phyloP scores from a whole-genome alignment of 306 rosid genomes.

The Cotoneaster glaucophyllus region DNA sequence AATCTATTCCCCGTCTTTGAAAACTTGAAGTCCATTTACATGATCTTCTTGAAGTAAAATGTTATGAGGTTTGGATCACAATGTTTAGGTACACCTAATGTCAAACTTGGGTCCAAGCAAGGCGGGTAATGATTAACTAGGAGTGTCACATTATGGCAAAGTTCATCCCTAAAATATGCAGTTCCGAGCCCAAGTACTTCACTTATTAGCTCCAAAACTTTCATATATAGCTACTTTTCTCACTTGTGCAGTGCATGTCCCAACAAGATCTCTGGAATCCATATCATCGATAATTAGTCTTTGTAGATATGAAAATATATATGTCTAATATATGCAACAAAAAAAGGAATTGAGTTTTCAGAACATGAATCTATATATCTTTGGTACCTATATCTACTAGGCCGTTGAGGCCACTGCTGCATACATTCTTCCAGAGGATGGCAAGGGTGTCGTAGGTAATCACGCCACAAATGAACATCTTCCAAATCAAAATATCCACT shows the following conservation, averaged over 20 bases:
- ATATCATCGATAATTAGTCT: too few relatives aligned
- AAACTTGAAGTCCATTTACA: constrained; percentile 37
- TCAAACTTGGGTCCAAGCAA: neutral
- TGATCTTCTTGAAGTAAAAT: constrained; percentile 13
- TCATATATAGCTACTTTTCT: constrained; percentile 1
- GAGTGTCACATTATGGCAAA: too few relatives aligned
- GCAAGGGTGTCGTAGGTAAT: neutral
- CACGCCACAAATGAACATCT: neutral
- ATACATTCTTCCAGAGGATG: too few relatives aligned
- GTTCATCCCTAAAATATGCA: neutral
- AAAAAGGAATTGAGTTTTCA: too few relatives aligned
- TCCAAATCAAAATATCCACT: neutral
- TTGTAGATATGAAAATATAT: too few relatives aligned
- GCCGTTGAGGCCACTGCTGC: too few relatives aligned
- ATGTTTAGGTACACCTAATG: constrained; percentile 22
- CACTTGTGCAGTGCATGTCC: neutral
- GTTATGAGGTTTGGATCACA: constrained; percentile 15
- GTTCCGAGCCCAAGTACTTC: constrained; percentile 15
- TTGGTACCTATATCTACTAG: too few relatives aligned
- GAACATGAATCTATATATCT: too few relatives aligned
- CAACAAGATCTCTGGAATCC: too few relatives aligned
- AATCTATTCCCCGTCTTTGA: constrained; percentile 46
- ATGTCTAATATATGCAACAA: too few relatives aligned
- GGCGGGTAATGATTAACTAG: constrained; percentile 9
- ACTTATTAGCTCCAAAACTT: constrained; percentile 16